Evolutionary conservation across 257 asterid species (phyloP), one percentile per base, ranked within the genome.

Genomic region (Mentha longifolia): DNA sequence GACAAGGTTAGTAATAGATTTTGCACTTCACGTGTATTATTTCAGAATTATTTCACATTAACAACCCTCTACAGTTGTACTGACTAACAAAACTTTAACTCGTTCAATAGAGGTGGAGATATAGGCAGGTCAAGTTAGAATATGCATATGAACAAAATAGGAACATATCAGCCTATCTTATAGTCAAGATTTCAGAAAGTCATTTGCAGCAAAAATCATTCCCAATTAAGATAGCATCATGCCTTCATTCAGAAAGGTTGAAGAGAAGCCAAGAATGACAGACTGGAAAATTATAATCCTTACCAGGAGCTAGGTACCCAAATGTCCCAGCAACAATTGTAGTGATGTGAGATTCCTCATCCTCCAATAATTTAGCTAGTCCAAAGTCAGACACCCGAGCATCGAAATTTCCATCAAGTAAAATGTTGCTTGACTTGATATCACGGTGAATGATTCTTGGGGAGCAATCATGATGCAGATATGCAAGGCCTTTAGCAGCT

Each of bases 251-350:
- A 62, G 64, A 65, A 72, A 61, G 63, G 57, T 62, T 28, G 56
- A 17, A 58, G 17, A 67, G 63, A 37, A 63, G 30, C 47, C 22
- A 77, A 55, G 20, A 75, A 56, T 59, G 33, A 61, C 46, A 66
- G 30, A 52, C 55, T 59, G 47, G 52, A 62, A 58, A 33, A 41
- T 42, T 20, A 69, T 13, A 61, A 62, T 31, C 61, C 83, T 57
- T 80, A 93, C 98, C 97, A 7, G 98, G 98, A 65, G 98, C 97
- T 70, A 93, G 86, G 81, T 93, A 93, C 59, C 97, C 98, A 84
- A 91, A 93, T 45, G 97, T 94, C 43, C 98, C 97, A 67, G 97
- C 98, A 78, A 93, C 98, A 75, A 93, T 91, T 55, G 98, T 93
- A 33, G 98, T 91, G 77, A 91, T 91, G 84, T 93, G 98, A 49